phyloP scores from a whole-genome alignment of 805 yeast genomes.

The Zygosaccharomyces rouxii region DNA sequence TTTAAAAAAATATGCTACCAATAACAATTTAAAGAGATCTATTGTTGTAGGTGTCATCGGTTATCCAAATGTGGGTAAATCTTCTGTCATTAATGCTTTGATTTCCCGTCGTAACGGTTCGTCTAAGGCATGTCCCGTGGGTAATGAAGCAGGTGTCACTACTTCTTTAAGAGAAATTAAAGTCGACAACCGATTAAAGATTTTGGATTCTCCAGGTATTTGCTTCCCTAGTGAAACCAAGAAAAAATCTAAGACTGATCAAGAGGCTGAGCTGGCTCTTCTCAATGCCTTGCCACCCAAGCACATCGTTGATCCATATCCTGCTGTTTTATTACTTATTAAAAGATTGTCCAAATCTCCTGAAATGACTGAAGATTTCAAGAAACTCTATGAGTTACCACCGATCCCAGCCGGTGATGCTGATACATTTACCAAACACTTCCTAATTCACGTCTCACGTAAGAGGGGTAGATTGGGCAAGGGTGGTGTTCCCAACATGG shows the following conservation, averaged over 20 bases:
- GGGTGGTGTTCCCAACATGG: slow-evolving; percentile 90
- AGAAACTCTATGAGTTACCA: slow-evolving; percentile 71
- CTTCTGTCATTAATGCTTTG: slow-evolving; percentile 87
- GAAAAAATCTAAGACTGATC: slow-evolving; percentile 52
- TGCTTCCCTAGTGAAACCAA: slow-evolving; percentile 77
- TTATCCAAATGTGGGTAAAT: slow-evolving; percentile 95
- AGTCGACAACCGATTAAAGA: slow-evolving; percentile 80
- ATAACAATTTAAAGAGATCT: slow-evolving; percentile 80
- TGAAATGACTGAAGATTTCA: slow-evolving; percentile 74
- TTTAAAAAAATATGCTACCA: slow-evolving; percentile 78
- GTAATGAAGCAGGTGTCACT: slow-evolving; percentile 97
- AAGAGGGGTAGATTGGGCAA: slow-evolving; percentile 85
- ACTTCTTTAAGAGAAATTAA: slow-evolving; percentile 88
- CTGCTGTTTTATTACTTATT: slow-evolving; percentile 72
- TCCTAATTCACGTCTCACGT: slow-evolving; percentile 89
- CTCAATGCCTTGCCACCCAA: slow-evolving; percentile 88
- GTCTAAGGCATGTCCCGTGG: slow-evolving; percentile 85
- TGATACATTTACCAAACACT: slow-evolving; percentile 76
- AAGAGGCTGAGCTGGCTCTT: slow-evolving; percentile 83
- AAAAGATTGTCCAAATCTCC: slow-evolving; percentile 69
- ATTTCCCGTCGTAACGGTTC: slow-evolving; percentile 68
- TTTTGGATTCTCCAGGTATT: slow-evolving; percentile 95
- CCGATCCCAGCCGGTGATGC: slow-evolving; percentile 68
- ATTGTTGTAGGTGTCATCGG: slow-evolving; percentile 94
- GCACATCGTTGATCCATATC: slow-evolving; percentile 75